Conservation (phyloP, 140 eudicot genomes). For the Ambrosia hybrid region DNA sequence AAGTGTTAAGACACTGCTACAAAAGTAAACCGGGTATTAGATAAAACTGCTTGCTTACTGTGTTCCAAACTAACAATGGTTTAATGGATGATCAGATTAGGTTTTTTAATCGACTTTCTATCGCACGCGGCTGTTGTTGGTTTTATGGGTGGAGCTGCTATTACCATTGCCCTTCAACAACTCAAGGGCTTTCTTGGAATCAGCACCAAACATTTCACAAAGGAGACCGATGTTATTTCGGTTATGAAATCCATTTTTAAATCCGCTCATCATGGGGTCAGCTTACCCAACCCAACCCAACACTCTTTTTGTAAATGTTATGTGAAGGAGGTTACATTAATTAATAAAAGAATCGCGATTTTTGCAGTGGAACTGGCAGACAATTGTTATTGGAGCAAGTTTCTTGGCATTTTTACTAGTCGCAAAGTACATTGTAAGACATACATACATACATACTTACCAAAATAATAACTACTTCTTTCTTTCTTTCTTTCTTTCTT, state of each 20-base stretch:
- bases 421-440: constrained; percentile 74
- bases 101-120: constrained; percentile 78
- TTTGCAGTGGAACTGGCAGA: constrained; percentile 93
- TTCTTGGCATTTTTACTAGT: constrained; percentile 68
- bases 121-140: constrained; percentile 92
- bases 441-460: neutral
- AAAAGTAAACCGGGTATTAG: neutral
- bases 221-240: constrained; percentile 62
- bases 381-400: constrained; percentile 68
- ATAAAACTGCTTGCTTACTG: neutral
- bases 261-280: constrained; percentile 52
- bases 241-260: constrained; percentile 64
- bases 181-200: constrained; percentile 90
- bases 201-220: constrained; percentile 57
- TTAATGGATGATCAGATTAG: constrained; percentile 47
- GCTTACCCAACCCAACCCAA: neutral
- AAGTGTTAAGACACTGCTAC: too few relatives aligned
- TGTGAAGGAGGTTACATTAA: neutral
- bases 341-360: neutral
- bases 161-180: constrained; percentile 82
- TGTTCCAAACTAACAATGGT: constrained; percentile 12
- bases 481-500: too few relatives aligned
- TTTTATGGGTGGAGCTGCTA: constrained; percentile 97
- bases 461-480: too few relatives aligned
- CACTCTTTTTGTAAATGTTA: too few relatives aligned